Percentiles rank a stretch among this genome's conserved stretches.
phyloP scores from a whole-genome alignment of 75 land plant genomes.

The Chamaecyparis obtusa region DNA sequence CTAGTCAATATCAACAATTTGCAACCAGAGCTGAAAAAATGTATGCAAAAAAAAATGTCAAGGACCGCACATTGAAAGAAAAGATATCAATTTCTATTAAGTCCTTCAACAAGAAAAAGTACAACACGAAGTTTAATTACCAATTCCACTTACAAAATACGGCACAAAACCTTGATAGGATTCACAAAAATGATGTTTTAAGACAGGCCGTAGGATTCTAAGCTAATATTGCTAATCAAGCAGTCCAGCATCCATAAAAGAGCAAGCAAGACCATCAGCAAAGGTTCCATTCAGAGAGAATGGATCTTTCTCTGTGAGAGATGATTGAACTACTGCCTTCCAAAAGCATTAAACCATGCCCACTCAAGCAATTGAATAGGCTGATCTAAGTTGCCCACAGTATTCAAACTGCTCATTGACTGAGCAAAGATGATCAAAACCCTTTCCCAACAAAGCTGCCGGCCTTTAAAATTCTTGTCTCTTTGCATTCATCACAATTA shows the following conservation, averaged over 20 bases:
- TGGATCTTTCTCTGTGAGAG: not conserved
- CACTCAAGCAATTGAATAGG: not conserved
- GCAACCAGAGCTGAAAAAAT: not conserved
- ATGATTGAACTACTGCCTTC: not conserved
- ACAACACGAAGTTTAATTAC: not conserved
- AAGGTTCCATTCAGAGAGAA: not conserved
- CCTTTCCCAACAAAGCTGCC: not conserved
- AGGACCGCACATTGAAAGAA: not conserved
- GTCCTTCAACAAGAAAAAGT: not conserved
- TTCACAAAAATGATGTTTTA: not conserved
- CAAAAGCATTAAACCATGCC: not conserved
- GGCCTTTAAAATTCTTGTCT: not conserved
- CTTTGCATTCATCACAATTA: not conserved
- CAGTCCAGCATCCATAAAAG: not conserved
- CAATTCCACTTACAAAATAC: not conserved
- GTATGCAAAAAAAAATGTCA: not conserved
- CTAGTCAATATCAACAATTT: not conserved
- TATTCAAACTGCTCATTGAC: not conserved
- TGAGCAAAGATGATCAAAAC: not conserved
- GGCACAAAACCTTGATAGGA: not conserved
- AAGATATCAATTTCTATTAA: not conserved
- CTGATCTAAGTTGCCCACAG: not conserved
- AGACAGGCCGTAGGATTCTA: not conserved
- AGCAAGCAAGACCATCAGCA: not conserved
- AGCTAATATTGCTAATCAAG: not conserved